Conservation (phyloP, 2,329 filamentous ascomycete genomes). For the Coleophoma eucalyptorum region DNA sequence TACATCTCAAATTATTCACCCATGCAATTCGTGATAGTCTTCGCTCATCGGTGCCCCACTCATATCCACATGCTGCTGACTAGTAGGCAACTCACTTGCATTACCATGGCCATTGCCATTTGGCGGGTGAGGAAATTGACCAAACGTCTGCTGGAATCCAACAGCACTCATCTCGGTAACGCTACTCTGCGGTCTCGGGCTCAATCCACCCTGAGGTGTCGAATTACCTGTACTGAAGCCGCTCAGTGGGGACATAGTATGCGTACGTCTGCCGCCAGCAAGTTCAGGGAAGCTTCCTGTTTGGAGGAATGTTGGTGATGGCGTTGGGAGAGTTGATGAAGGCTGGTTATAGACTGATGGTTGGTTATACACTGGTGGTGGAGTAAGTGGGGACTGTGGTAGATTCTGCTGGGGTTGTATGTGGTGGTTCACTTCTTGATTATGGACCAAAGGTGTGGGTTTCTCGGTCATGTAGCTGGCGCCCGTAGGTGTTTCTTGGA, state of each 20-base stretch:
- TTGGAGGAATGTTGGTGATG: neutral
- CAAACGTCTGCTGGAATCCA: neutral
- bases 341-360: too few relatives aligned
- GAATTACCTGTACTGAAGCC: too few relatives aligned
- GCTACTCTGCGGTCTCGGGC: neutral
- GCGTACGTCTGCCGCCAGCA: neutral
- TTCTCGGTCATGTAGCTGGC: neutral
- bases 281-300: neutral
- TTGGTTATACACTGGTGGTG: neutral
- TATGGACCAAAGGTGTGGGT: neutral
- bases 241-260: neutral
- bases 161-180: neutral
- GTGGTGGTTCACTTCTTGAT: neutral
- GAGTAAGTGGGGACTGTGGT: neutral
- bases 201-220: neutral
- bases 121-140: neutral
- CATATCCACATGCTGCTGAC: neutral
- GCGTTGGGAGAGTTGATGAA: neutral
- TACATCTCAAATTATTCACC: neutral
- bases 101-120: neutral
- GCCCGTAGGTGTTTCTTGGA: neutral
- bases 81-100: neutral
- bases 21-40: constrained; percentile 1
- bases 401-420: neutral
- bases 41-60: constrained; percentile 1